Percentiles rank a stretch among this genome's conserved stretches.
These are phyloP conservation scores for Spinacia oleracea DNA, from an alignment of 179 eudicot genomes.

Conservation along the genomic window DNA sequence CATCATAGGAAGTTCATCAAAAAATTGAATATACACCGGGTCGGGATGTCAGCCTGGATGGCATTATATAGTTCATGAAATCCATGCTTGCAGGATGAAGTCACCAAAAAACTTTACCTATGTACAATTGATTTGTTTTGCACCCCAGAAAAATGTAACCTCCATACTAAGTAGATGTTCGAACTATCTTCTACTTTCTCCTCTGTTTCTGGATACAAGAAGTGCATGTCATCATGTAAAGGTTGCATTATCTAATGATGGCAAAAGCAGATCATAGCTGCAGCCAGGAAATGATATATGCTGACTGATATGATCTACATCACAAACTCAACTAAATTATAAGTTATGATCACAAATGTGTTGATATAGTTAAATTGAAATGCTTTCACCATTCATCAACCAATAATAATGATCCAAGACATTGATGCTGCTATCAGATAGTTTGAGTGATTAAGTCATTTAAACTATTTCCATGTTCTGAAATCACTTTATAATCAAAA, in stretches of 20 bases:
- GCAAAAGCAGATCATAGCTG: not conserved
- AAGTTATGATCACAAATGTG: too few relatives aligned
- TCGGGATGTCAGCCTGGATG: not conserved
- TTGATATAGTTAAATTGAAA: too few relatives aligned
- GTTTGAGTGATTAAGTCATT: not conserved
- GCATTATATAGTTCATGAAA: not conserved
- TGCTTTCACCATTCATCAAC: too few relatives aligned
- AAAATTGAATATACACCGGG: too few relatives aligned
- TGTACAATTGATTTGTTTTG: too few relatives aligned
- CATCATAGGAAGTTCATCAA: not conserved
- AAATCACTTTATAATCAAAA: not conserved
- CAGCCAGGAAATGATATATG: not conserved
- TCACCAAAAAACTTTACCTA: too few relatives aligned
- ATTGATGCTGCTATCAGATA: not conserved
- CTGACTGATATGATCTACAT: not conserved
- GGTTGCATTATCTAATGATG: not conserved
- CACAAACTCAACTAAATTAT: not conserved
- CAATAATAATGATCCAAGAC: too few relatives aligned
- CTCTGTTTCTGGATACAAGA: not conserved
- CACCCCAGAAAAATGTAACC: too few relatives aligned
- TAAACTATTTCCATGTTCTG: conserved; percentile 3
- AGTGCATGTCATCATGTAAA: not conserved
- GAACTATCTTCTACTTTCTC: not conserved
- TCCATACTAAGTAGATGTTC: too few relatives aligned
- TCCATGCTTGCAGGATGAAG: not conserved